phyloP scores from a whole-genome alignment of 805 yeast species.

The Jamesozyma gamospora region DNA sequence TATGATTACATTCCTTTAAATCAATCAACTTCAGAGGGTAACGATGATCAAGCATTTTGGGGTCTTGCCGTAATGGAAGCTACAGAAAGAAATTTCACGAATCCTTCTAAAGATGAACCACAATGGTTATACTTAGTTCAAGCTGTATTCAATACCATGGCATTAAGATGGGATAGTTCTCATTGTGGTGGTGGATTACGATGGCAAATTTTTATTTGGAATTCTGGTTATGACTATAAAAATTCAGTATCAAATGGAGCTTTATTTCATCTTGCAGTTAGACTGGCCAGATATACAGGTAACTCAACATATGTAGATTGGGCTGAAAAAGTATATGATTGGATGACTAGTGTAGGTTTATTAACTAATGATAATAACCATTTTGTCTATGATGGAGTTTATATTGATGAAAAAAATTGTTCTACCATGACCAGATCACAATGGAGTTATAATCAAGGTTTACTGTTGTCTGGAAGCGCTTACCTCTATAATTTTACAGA shows the following conservation, averaged over 20 bases:
- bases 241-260: slow-evolving; percentile 85
- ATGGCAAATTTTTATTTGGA: slow-evolving; percentile 96
- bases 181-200: slow-evolving; percentile 80
- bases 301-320: slow-evolving; percentile 65
- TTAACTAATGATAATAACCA: slow-evolving; percentile 31
- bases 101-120: slow-evolving; percentile 44
- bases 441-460: slow-evolving; percentile 85
- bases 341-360: slow-evolving; percentile 52
- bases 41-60: slow-evolving; percentile 98
- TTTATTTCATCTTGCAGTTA: slow-evolving; percentile 74
- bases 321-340: slow-evolving; percentile 67
- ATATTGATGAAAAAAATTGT: slow-evolving; percentile 46
- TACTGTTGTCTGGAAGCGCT: slow-evolving; percentile 70
- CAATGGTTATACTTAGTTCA: slow-evolving; percentile 79
- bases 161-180: slow-evolving; percentile 68
- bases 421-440: slow-evolving; percentile 44
- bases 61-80: slow-evolving; percentile 88
- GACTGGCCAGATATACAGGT: slow-evolving; percentile 72
- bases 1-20: slow-evolving; percentile 77
- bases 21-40: slow-evolving; percentile 88
- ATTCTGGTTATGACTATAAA: slow-evolving; percentile 86
- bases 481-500: slow-evolving; percentile 65
- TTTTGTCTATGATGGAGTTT: slow-evolving; percentile 57
- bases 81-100: slow-evolving; percentile 75
- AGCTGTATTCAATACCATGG: slow-evolving; percentile 89